A percentile compares a stretch with the other conserved stretches of the same genome.
phyloP scores from a whole-genome alignment of 208 protist species.

The Wallacemonas sp. region DNA sequence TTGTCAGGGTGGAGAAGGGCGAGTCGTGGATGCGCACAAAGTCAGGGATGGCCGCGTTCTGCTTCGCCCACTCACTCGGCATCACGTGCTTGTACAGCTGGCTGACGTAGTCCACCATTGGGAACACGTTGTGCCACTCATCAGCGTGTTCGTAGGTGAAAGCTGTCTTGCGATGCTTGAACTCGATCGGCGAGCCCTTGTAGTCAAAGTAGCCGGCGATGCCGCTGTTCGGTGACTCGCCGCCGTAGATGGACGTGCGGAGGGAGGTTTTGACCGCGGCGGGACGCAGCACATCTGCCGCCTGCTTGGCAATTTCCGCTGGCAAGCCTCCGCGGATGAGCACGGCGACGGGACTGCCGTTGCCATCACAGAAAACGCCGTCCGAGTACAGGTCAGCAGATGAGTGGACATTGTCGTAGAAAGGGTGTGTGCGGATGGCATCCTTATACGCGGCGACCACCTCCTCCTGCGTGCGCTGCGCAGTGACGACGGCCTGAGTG shows the following conservation, averaged over 20 bases:
- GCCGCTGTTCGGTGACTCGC: slow-evolving; percentile 79
- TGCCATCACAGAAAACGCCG: slow-evolving; percentile 63
- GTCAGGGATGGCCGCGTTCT: slow-evolving; percentile 86
- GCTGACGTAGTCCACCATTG: slow-evolving; percentile 89
- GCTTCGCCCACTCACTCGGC: slow-evolving; percentile 68
- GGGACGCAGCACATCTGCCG: slow-evolving; percentile 66
- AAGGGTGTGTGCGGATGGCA: slow-evolving; percentile 81
- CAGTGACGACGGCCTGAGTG: slow-evolving; percentile 11
- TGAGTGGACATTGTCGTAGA: slow-evolving; percentile 78
- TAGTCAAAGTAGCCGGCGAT: slow-evolving; percentile 93
- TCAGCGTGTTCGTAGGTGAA: slow-evolving; percentile 80
- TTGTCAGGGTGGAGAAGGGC: slow-evolving; percentile 89
- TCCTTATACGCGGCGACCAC: slow-evolving; percentile 54
- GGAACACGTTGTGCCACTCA: slow-evolving; percentile 79
- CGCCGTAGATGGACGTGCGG: slow-evolving; percentile 77
- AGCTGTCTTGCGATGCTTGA: slow-evolving; percentile 86
- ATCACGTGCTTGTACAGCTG: slow-evolving; percentile 70
- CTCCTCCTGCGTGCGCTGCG: slow-evolving; percentile 31
- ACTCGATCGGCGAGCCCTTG: slow-evolving; percentile 77
- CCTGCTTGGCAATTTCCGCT: slow-evolving; percentile 52
- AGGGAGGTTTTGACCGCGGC: slow-evolving; percentile 72
- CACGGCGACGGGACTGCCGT: slow-evolving; percentile 65
- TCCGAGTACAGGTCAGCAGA: slow-evolving; percentile 64
- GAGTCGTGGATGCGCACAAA: slow-evolving; percentile 86
- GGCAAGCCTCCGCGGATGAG: slow-evolving; percentile 74